Percentiles rank a stretch among this genome's conserved stretches.
Evolutionary conservation across 2,329 filamentous ascomycete genomes (phyloP).

Genomic region (Xylogone sp.): DNA sequence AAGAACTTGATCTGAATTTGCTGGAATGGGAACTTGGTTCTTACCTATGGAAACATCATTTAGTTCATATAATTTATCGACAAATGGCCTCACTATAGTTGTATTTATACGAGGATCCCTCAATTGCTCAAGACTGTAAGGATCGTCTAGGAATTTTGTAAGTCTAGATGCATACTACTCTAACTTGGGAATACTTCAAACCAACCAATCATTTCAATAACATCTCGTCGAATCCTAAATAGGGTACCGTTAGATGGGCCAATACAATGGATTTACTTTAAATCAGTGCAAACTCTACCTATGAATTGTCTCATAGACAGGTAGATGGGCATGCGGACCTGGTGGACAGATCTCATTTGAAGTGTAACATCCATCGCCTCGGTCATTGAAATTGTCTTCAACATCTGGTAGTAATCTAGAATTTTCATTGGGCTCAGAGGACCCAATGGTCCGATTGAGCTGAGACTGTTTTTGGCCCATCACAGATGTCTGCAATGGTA

Average conservation of each 20-base stretch:
- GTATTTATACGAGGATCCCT: slow-evolving; percentile 79
- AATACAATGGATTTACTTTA: neutral
- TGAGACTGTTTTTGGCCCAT: slow-evolving; percentile 6
- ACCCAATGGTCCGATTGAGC: neutral
- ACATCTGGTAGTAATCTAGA: slow-evolving; percentile 11
- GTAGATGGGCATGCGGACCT: slow-evolving; percentile 42
- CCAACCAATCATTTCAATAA: slow-evolving; percentile 59
- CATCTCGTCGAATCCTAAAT: slow-evolving; percentile 53
- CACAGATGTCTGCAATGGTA: neutral
- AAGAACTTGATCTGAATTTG: too few species aligned
- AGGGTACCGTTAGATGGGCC: neutral
- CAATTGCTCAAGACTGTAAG: slow-evolving; percentile 70
- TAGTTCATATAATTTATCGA: slow-evolving; percentile 78
- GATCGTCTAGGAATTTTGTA: slow-evolving; percentile 43
- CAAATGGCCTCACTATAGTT: slow-evolving; percentile 70
- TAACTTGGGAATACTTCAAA: slow-evolving; percentile 24
- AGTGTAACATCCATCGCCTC: slow-evolving; percentile 23
- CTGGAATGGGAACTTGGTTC: too few species aligned
- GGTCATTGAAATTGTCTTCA: slow-evolving; percentile 11
- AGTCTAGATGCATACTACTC: neutral
- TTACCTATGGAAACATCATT: slow-evolving; percentile 74
- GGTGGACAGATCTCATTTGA: slow-evolving; percentile 23
- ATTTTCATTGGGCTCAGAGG: neutral
- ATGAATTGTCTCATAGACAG: slow-evolving; percentile 76
- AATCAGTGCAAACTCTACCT: slow-evolving; percentile 33